These are phyloP conservation scores for Ceratocystis eucalypticola DNA, from an alignment of 2,329 filamentous ascomycete species.

Conservation along the genomic window DNA sequence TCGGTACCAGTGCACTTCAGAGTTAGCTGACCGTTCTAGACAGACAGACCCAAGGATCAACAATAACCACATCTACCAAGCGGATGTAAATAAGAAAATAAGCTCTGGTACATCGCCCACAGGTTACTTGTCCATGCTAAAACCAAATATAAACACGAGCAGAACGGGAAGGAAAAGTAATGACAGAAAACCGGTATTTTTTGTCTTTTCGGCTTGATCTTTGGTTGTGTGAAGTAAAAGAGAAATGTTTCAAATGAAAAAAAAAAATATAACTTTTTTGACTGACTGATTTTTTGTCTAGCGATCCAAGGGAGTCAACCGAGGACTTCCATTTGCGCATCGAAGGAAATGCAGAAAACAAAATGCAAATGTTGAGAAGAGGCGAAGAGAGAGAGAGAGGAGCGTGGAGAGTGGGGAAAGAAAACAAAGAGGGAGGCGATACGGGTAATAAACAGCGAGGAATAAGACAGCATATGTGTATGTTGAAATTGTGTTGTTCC, in stretches of 20 bases:
- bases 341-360: slow-evolving; percentile 11
- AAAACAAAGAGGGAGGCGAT: background rate
- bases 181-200: background rate
- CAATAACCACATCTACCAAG: background rate
- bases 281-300: slow-evolving; percentile 18
- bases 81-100: no score
- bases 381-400: background rate
- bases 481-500: background rate
- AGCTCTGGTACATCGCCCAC: no score
- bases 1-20: no score
- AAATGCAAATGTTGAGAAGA: slow-evolving; percentile 11
- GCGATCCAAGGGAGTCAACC: slow-evolving; percentile 5
- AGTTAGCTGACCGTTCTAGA: no score
- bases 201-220: no score
- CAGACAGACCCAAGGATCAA: no score
- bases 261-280: slow-evolving; percentile 17
- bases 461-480: background rate
- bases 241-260: slow-evolving; percentile 9
- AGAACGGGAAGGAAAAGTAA: background rate
- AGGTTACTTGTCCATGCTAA: no score
- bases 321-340: slow-evolving; percentile 8
- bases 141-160: no score
- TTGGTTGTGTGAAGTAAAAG: background rate
- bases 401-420: background rate
- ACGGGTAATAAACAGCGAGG: background rate